A percentile compares a stretch with the other conserved stretches of the same genome.
phyloP scores from a whole-genome alignment of 306 rosid species.

The Cucurbita pepo region DNA sequence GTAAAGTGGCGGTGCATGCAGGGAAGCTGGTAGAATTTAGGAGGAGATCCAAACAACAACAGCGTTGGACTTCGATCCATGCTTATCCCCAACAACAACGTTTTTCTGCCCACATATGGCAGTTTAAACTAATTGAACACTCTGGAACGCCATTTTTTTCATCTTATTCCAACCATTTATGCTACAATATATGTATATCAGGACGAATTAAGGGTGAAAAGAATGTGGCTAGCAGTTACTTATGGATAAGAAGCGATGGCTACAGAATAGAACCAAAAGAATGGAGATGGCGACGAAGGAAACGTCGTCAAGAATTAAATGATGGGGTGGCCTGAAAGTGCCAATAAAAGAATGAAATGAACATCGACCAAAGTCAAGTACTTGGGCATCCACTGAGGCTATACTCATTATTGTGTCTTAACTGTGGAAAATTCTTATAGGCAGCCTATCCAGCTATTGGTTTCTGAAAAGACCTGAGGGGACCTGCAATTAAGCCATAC shows the following conservation, averaged over 20 bases:
- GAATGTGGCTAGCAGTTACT: neutral
- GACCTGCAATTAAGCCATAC: conserved; percentile 31
- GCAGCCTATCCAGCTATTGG: conserved; percentile 7
- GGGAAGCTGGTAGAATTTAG: neutral
- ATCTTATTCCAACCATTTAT: neutral
- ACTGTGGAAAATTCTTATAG: neutral
- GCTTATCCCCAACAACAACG: neutral
- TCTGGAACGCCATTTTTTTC: neutral
- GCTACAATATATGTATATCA: too few species aligned
- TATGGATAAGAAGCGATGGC: neutral
- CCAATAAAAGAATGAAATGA: neutral
- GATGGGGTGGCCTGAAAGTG: neutral
- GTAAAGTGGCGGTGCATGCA: neutral
- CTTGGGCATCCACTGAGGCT: neutral
- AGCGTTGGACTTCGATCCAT: neutral
- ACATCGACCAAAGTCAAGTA: neutral
- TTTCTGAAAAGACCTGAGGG: conserved; percentile 52
- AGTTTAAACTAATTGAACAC: neutral
- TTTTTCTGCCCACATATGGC: neutral
- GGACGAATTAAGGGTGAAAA: neutral
- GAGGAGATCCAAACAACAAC: neutral
- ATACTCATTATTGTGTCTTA: neutral
- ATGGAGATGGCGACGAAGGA: neutral
- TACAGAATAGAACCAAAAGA: neutral
- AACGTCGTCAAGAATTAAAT: neutral